A percentile compares a stretch with the other conserved stretches of the same genome.
These are phyloP conservation scores for Colletotrichum sp. DNA, from an alignment of 2,329 filamentous ascomycete genomes.

Conservation along the genomic window DNA sequence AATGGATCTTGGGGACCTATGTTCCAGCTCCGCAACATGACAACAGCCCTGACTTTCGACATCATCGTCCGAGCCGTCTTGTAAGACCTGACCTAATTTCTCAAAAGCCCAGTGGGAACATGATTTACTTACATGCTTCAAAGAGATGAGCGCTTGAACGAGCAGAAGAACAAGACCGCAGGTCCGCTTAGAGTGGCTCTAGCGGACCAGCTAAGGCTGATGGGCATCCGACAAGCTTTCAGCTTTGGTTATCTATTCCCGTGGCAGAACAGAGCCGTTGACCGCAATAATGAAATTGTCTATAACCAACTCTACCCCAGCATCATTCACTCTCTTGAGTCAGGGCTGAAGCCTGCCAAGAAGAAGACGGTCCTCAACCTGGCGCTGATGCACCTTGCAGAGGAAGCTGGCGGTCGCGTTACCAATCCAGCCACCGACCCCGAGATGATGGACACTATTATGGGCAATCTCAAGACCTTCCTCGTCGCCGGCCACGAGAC, in stretches of 20 bases:
- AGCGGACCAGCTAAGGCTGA: not conserved
- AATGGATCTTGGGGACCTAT: not conserved
- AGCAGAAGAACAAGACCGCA: slow-evolving; percentile 25
- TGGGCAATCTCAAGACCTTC: slow-evolving; percentile 38
- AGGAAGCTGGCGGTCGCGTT: not conserved
- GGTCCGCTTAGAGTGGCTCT: not conserved
- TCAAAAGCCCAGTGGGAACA: fast-evolving
- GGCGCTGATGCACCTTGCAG: not conserved
- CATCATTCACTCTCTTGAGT: not conserved
- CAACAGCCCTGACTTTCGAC: slow-evolving; percentile 20
- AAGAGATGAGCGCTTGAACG: slow-evolving; percentile 32
- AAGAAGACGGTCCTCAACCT: slow-evolving; percentile 7
- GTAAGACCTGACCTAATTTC: not conserved
- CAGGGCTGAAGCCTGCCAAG: not conserved
- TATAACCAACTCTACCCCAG: not conserved
- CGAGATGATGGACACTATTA: slow-evolving; percentile 25
- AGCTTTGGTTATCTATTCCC: slow-evolving; percentile 35
- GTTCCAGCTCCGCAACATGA: slow-evolving; percentile 12
- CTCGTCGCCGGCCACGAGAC: slow-evolving; percentile 43
- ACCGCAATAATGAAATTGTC: not conserved
- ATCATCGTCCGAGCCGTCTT: slow-evolving; percentile 32
- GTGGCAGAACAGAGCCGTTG: not conserved
- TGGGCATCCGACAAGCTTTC: slow-evolving; percentile 32
- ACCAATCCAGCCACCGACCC: not conserved
- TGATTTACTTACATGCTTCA: slow-evolving; percentile 1